phyloP scores from a whole-genome alignment of 805 yeast species.

The Lipomyces sp. region DNA sequence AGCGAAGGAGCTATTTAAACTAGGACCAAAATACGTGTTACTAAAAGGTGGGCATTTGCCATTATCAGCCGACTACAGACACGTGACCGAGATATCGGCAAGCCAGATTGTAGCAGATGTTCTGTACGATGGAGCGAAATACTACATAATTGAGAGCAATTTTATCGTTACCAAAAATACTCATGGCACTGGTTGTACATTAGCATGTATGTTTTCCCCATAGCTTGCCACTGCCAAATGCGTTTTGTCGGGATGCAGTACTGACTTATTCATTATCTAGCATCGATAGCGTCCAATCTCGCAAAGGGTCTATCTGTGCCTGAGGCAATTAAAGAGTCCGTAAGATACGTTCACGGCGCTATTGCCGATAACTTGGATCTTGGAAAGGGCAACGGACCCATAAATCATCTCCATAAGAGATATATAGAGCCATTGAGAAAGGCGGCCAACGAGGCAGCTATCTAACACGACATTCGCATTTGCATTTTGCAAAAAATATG shows the following conservation, averaged over 20 bases:
- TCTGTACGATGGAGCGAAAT: conserved; percentile 52
- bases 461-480: neutral
- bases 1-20: conserved; percentile 50
- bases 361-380: conserved; percentile 56
- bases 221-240: neutral
- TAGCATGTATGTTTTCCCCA: conserved; percentile 50
- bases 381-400: conserved; percentile 68
- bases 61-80: conserved; percentile 25
- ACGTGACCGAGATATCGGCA: conserved; percentile 30
- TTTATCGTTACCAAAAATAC: conserved; percentile 58
- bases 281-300: conserved; percentile 76
- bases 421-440: conserved; percentile 12
- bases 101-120: conserved; percentile 56
- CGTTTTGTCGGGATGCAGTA: neutral
- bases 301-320: conserved; percentile 58
- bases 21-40: conserved; percentile 58
- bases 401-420: conserved; percentile 57
- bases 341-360: conserved; percentile 70
- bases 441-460: neutral
- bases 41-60: conserved; percentile 83
- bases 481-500: neutral
- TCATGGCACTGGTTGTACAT: conserved; percentile 92
- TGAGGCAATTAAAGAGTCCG: conserved; percentile 59
- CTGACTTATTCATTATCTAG: conserved; percentile 38
- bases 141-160: conserved; percentile 55